Percentiles rank a stretch among this genome's conserved stretches.
Evolutionary conservation across 495 filamentous ascomycete genomes (phyloP).

Genomic region (Aspergillus carlsbadensis): DNA sequence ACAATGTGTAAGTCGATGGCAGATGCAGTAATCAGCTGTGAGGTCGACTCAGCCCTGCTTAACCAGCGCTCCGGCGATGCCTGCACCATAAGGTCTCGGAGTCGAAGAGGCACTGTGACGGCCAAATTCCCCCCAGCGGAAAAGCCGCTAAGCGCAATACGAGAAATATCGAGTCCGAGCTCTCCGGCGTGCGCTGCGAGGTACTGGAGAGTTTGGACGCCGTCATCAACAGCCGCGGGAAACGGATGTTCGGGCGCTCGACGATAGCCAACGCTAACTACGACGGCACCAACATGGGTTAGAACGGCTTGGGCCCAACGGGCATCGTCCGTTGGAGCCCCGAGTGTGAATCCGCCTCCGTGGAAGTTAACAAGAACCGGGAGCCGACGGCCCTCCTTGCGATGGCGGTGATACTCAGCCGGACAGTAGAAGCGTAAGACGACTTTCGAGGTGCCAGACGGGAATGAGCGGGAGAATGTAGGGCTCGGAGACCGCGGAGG

Average conservation of each 20-base stretch:
- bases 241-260: slow-evolving; percentile 78
- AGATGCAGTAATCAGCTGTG: slow-evolving; percentile 32
- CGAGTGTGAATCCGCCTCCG: slow-evolving; percentile 77
- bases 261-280: slow-evolving; percentile 72
- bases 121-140: slow-evolving; percentile 84
- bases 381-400: slow-evolving; percentile 38
- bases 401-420: slow-evolving; percentile 48
- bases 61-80: slow-evolving; percentile 28
- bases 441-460: slow-evolving; percentile 57
- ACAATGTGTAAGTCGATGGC: slow-evolving; percentile 45
- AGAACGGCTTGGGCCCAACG: slow-evolving; percentile 61
- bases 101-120: slow-evolving; percentile 73
- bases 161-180: slow-evolving; percentile 53
- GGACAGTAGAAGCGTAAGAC: slow-evolving; percentile 82
- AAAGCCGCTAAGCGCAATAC: slow-evolving; percentile 79
- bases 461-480: slow-evolving; percentile 62
- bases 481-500: slow-evolving; percentile 65
- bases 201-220: slow-evolving; percentile 67
- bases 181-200: slow-evolving; percentile 59
- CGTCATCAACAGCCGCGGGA: slow-evolving; percentile 74
- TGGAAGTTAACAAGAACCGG: slow-evolving; percentile 74
- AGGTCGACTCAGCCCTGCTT: slow-evolving; percentile 38
- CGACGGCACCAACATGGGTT: slow-evolving; percentile 59
- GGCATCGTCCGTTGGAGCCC: slow-evolving; percentile 67
- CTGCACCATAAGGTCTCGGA: slow-evolving; percentile 40